phyloP scores from a whole-genome alignment of 225 moss, liverwort and hornwort genomes.

The Climacium dendroides region DNA sequence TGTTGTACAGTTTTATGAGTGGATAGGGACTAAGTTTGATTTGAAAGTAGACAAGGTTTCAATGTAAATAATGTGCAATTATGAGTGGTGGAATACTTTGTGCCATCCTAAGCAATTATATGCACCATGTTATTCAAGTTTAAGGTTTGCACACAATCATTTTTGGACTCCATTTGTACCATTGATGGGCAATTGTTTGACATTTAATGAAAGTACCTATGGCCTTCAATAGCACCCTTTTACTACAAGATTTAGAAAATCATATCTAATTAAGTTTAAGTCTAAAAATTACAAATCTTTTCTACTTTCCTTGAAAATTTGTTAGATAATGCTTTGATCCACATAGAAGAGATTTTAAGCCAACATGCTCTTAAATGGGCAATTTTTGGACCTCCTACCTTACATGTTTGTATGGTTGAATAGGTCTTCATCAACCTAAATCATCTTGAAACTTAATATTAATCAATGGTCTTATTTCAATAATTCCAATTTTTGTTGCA shows the following conservation, averaged over 20 bases:
- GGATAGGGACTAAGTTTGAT: neutral
- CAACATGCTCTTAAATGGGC: neutral
- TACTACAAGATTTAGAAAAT: neutral
- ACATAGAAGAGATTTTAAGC: neutral
- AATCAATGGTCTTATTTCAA: neutral
- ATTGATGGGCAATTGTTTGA: neutral
- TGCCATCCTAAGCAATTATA: neutral
- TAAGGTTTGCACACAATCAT: neutral
- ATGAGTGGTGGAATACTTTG: neutral
- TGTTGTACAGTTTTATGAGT: neutral
- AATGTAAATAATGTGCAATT: neutral
- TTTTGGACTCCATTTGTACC: neutral
- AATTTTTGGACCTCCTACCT: accelerated
- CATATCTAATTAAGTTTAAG: neutral
- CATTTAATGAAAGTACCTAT: neutral
- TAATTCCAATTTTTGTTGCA: neutral
- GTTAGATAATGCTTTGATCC: neutral
- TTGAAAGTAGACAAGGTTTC: neutral
- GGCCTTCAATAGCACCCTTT: neutral
- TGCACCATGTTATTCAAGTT: neutral
- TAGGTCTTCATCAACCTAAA: neutral
- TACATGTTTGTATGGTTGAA: neutral
- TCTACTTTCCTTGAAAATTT: neutral
- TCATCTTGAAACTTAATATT: neutral
- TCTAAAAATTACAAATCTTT: accelerated